These are phyloP conservation scores for Colletotrichum liriopes DNA, from an alignment of 2,329 filamentous ascomycete species.

Conservation along the genomic window DNA sequence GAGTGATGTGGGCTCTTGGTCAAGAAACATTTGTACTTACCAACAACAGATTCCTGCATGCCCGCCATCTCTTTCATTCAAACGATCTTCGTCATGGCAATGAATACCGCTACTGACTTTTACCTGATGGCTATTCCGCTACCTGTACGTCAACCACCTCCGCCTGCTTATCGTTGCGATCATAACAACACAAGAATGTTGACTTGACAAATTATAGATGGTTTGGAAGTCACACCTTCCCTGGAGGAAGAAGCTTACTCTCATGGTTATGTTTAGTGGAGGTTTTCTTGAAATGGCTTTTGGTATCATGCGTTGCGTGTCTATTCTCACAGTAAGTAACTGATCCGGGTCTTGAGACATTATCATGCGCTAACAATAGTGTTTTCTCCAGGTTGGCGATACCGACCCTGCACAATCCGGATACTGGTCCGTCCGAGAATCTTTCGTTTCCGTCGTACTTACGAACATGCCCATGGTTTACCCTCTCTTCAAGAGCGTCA, in stretches of 20 bases:
- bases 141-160: not conserved
- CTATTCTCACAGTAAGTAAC: conserved; percentile 28
- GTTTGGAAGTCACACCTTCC: conserved; percentile 33
- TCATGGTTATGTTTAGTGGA: conserved; percentile 39
- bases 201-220: not conserved
- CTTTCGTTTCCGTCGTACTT: conserved; percentile 57
- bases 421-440: conserved; percentile 58
- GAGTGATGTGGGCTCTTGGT: accelerated
- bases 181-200: not conserved
- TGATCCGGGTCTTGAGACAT: accelerated
- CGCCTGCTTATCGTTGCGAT: too few species aligned
- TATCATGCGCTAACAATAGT: not conserved
- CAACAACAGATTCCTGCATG: conserved; percentile 7
- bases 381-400: conserved; percentile 47
- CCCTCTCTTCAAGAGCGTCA: conserved; percentile 49
- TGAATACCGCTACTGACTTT: conserved; percentile 35
- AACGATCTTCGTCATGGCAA: conserved; percentile 35
- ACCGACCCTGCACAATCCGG: conserved; percentile 51
- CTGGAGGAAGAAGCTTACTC: conserved; percentile 33
- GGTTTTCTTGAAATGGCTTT: conserved; percentile 39
- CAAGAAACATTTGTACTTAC: not conserved
- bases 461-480: conserved; percentile 59
- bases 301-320: conserved; percentile 35
- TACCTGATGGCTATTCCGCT: conserved; percentile 35
- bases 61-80: conserved; percentile 29